Conservation (phyloP, 495 filamentous ascomycete species). For the Aspergillus incahuasiensis region DNA sequence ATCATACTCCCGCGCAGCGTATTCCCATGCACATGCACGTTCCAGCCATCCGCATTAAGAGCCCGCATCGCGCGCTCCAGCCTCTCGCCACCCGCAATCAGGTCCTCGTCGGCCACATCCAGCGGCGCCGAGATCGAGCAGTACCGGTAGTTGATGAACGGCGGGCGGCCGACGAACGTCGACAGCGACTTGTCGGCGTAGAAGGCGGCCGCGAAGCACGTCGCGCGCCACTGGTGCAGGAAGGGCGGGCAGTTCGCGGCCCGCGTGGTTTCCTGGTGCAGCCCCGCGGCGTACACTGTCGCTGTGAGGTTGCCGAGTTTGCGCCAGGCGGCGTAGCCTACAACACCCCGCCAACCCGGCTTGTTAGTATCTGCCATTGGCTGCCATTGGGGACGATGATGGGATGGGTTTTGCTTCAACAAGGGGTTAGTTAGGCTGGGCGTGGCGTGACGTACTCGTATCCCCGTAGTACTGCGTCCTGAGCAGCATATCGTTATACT, state of each 20-base stretch:
- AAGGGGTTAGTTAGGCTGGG: too few species aligned
- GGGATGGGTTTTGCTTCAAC: too few species aligned
- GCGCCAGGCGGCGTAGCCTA: constrained; percentile 51
- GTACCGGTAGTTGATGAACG: constrained; percentile 51
- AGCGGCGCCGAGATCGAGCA: constrained; percentile 52
- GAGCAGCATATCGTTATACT: constrained; percentile 41
- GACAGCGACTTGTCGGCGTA: constrained; percentile 48
- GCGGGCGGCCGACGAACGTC: constrained; percentile 55
- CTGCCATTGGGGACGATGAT: too few species aligned
- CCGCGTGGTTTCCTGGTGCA: constrained; percentile 49
- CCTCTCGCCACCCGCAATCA: constrained; percentile 44
- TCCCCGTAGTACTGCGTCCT: constrained; percentile 48
- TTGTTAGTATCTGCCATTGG: too few species aligned
- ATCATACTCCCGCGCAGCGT: constrained; percentile 38
- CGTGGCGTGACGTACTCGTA: constrained; percentile 43
- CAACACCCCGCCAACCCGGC: too few species aligned
- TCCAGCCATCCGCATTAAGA: constrained; percentile 55
- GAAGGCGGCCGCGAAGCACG: constrained; percentile 51
- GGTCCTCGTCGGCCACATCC: constrained; percentile 50
- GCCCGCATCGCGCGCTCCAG: constrained; percentile 36
- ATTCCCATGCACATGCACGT: constrained; percentile 33
- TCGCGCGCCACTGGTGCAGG: constrained; percentile 45
- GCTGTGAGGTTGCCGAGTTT: constrained; percentile 47
- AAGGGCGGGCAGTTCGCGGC: constrained; percentile 46
- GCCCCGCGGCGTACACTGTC: constrained; percentile 52